These are phyloP conservation scores for Zymoseptoria crescenta DNA, from an alignment of 2,329 filamentous ascomycete genomes.

Conservation along the genomic window DNA sequence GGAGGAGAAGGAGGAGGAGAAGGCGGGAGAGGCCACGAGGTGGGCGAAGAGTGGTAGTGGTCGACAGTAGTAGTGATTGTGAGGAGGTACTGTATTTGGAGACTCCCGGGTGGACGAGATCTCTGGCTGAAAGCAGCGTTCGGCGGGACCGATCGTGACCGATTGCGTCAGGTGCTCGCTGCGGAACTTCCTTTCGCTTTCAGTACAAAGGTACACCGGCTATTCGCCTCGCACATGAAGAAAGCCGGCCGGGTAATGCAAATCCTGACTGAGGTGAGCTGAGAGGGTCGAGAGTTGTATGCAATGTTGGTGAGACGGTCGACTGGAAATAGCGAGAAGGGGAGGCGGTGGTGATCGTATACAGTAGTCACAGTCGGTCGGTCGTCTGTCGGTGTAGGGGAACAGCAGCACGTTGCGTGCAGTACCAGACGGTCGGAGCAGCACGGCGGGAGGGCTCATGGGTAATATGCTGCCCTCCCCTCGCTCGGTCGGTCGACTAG, in stretches of 20 bases:
- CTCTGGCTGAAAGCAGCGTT: constrained; percentile 3
- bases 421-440: not conserved
- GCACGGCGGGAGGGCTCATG: not conserved
- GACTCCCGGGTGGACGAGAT: not conserved
- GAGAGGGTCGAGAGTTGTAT: not conserved
- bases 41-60: not conserved
- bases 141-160: not conserved
- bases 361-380: not conserved
- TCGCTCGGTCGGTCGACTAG: not conserved
- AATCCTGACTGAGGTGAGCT: not conserved
- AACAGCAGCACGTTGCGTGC: not conserved
- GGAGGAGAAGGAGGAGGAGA: constrained; percentile 1
- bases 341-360: not conserved
- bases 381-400: not conserved
- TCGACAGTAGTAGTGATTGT: not conserved
- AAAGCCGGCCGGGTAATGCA: not conserved
- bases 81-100: too few relatives aligned
- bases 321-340: not conserved
- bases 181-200: not conserved
- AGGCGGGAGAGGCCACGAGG: not conserved
- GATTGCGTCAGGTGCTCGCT: constrained; percentile 6
- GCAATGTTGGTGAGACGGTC: not conserved
- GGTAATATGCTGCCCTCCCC: not conserved
- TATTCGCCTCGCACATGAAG: not conserved
- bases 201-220: constrained; percentile 5